These are phyloP conservation scores for Tetracentron sinense DNA, from an alignment of 164 flowering plant species.

Conservation along the genomic window DNA sequence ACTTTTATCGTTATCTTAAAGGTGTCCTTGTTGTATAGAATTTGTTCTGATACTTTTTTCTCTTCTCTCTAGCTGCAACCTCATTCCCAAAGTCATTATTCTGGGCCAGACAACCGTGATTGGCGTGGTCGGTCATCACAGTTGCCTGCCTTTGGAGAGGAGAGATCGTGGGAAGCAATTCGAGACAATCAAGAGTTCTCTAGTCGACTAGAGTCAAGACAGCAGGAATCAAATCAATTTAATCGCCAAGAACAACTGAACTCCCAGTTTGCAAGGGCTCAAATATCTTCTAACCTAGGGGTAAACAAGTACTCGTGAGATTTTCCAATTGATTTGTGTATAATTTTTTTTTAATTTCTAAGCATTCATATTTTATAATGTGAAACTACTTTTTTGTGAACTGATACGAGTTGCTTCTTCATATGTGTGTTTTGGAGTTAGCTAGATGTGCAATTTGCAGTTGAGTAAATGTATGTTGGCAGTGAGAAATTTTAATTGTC, in stretches of 20 bases:
- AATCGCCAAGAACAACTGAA: slow-evolving; percentile 45
- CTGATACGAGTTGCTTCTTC: too few species aligned
- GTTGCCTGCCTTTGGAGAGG: slow-evolving; percentile 37
- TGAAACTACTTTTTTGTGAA: too few species aligned
- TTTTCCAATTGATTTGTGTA: too few species aligned
- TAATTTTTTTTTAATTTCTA: too few species aligned
- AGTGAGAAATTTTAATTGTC: too few species aligned
- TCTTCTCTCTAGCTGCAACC: slow-evolving; percentile 17
- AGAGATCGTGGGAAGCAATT: slow-evolving; percentile 47
- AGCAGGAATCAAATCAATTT: slow-evolving; percentile 36
- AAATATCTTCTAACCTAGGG: slow-evolving; percentile 45
- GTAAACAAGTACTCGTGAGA: slow-evolving; percentile 20
- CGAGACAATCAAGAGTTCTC: slow-evolving; percentile 49
- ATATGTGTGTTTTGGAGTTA: too few species aligned
- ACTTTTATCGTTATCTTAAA: too few species aligned
- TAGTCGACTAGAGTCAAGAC: slow-evolving; percentile 43
- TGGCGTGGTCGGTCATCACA: slow-evolving; percentile 67
- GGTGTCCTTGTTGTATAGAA: too few species aligned
- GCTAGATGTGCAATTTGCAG: too few species aligned
- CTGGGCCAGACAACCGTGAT: slow-evolving; percentile 70
- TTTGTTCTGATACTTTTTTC: not conserved
- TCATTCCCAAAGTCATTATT: slow-evolving; percentile 44
- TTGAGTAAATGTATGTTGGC: too few species aligned
- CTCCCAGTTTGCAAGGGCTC: slow-evolving; percentile 43
- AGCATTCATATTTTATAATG: too few species aligned